A percentile compares a stretch with the other conserved stretches of the same genome.
phyloP scores from a whole-genome alignment of 768 basidiomycete genomes.

The Kondoa subrosea region DNA sequence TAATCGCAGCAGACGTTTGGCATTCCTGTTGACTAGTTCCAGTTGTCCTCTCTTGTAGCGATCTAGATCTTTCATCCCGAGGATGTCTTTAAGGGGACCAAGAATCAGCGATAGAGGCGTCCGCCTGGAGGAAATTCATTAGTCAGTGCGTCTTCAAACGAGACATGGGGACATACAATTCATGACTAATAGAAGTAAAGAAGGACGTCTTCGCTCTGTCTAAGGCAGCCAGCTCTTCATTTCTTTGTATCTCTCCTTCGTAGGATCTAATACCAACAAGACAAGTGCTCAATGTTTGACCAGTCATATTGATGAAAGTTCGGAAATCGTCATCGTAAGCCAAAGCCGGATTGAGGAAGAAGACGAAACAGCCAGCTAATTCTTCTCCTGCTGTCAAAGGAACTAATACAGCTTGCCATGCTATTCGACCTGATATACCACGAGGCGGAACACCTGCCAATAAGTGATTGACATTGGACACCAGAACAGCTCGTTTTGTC shows the following conservation, averaged over 20 bases:
- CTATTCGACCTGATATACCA: constrained; percentile 7
- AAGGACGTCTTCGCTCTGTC: constrained; percentile 20
- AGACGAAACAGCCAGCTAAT: constrained; percentile 11
- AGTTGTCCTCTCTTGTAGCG: constrained; percentile 2
- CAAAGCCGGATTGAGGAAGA: constrained; percentile 15
- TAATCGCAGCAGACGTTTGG: constrained; percentile 13
- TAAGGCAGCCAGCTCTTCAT: constrained; percentile 17
- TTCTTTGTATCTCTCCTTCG: constrained; percentile 11
- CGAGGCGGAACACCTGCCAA: constrained; percentile 10
- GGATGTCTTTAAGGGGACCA: constrained; percentile 13
- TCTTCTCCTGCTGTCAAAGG: constrained; percentile 11
- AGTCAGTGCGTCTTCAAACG: not conserved
- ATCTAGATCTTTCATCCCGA: constrained; percentile 6
- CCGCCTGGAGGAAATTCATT: constrained; percentile 2
- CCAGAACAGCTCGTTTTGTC: constrained; percentile 11
- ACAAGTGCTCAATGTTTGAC: constrained; percentile 7
- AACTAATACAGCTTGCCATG: constrained; percentile 13
- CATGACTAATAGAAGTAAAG: constrained; percentile 19
- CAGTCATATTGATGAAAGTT: constrained; percentile 11
- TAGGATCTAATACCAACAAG: constrained; percentile 10
- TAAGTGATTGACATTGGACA: constrained; percentile 4
- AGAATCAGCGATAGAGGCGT: constrained; percentile 19
- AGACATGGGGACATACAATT: not conserved
- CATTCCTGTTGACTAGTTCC: constrained; percentile 14
- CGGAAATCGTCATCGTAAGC: constrained; percentile 11